Evolutionary conservation across 2,329 filamentous ascomycete genomes (phyloP).

Genomic region (Ceratocystis albifundus): DNA sequence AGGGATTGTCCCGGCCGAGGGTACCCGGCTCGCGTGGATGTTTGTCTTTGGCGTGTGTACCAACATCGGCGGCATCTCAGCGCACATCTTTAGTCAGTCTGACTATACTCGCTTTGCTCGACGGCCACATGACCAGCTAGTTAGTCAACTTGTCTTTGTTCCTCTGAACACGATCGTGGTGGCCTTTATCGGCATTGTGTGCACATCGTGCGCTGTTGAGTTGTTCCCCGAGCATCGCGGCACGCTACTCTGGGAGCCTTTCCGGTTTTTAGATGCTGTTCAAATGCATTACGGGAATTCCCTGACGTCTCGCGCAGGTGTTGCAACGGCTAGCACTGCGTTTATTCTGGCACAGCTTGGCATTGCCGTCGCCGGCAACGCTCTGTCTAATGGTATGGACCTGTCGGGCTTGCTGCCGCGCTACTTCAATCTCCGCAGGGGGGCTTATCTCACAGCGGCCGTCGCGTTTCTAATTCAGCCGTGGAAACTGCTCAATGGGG

Average conservation of each 20-base stretch:
- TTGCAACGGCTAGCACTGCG: constrained; percentile 27
- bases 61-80: constrained; percentile 27
- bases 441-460: constrained; percentile 18
- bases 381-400: constrained; percentile 23
- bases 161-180: constrained; percentile 30
- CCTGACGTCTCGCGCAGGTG: constrained; percentile 25
- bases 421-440: constrained; percentile 23
- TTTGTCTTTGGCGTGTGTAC: constrained; percentile 29
- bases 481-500: constrained; percentile 30
- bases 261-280: constrained; percentile 38
- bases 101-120: constrained; percentile 29
- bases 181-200: constrained; percentile 31
- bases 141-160: constrained; percentile 35
- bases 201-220: constrained; percentile 34
- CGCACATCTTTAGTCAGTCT: constrained; percentile 28
- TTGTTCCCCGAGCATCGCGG: constrained; percentile 35
- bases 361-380: constrained; percentile 23
- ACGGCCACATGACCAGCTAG: constrained; percentile 25
- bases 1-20: constrained; percentile 24
- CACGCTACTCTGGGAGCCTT: constrained; percentile 33
- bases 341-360: constrained; percentile 37
- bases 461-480: constrained; percentile 21
- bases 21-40: constrained; percentile 26
- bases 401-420: constrained; percentile 20
- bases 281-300: constrained; percentile 29